Evolutionary conservation across 2,329 filamentous ascomycete species (phyloP), one percentile per base, ranked within the genome.

Genomic region (Neurospora sp.): DNA sequence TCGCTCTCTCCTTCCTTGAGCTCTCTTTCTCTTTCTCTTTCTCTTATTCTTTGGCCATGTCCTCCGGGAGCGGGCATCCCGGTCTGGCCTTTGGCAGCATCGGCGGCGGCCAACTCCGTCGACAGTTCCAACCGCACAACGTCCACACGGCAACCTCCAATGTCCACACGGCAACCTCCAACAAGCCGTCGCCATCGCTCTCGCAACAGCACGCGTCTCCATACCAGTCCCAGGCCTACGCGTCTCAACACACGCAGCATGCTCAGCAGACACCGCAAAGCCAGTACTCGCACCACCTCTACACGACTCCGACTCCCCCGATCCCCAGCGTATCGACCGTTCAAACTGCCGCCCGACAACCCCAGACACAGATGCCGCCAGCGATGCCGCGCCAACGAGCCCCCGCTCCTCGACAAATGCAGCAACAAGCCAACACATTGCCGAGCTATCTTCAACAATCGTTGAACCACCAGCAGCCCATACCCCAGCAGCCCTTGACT

Each of bases 171-270:
- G 82, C 73, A 36, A 83, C 84, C 74, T 81, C 82, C 73, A 86
- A 83, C 76, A 87, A 88, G 77, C 83, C 85, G 72, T 85, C 86
- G 37, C 83, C 86, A 46, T 83, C 84, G 28, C 82, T 82, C 38
- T 77, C 85, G 72, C 85, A 62, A 36, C 52, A 86, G 73, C 82
- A 85, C 75, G 83, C 84, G 71, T 83, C 85, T 71, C 83, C 85
- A 2, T 88, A 88, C 75, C 85, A 86, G 77, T 76, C 82, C 68
- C 83, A 85, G 73, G 80, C 82, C 71, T 88, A 88, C 77, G 78
- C 83, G 69, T 80, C 85, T 67, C 85, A 87, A 76, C 85, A 85
- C 74, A 80, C 82, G 36, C 79, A 82, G 15, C 81, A 82, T 62
- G 80, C 85, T 67, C 85, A 87, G 76, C 85, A 85, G 74, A 80